phyloP scores from a whole-genome alignment of 1,139 yeast genomes.

The Scheffersomyces stambukii region DNA sequence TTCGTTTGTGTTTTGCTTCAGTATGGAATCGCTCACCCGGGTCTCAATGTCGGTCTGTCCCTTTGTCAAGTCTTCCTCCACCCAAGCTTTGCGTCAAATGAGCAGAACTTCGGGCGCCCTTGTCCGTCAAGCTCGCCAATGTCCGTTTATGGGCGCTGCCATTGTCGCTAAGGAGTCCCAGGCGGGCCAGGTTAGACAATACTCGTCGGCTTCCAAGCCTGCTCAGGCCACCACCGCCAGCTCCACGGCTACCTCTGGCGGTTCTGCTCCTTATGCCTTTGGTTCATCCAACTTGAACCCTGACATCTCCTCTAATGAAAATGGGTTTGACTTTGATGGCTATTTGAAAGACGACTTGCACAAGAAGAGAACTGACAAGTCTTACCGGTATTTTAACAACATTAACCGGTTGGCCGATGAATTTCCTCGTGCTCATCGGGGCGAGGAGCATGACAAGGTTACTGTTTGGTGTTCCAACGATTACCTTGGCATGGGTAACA shows the following conservation, averaged over 20 bases:
- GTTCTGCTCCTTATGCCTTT: conserved; percentile 31
- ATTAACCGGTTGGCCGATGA: conserved; percentile 92
- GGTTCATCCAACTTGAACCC: conserved; percentile 26
- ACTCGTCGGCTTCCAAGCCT: conserved; percentile 57
- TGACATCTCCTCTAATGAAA: conserved; percentile 37
- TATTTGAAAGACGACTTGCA: conserved; percentile 59
- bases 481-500: conserved; percentile 90
- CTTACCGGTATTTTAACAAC: conserved; percentile 94
- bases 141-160: conserved; percentile 90
- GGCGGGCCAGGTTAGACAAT: conserved; percentile 35
- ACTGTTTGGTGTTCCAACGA: conserved; percentile 99
- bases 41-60: conserved; percentile 84
- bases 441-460: conserved; percentile 71
- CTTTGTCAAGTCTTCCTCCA: conserved; percentile 68
- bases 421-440: conserved; percentile 88
- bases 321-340: conserved; percentile 61
- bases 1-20: conserved; percentile 2
- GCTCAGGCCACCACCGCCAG: conserved; percentile 46
- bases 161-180: conserved; percentile 31
- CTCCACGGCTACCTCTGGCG: conserved; percentile 14
- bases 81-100: conserved; percentile 55
- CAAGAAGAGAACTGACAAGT: conserved; percentile 79
- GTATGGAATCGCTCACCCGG: conserved; percentile 77
- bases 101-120: conserved; percentile 42
- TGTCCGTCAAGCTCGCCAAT: conserved; percentile 61